A percentile compares a stretch with the other conserved stretches of the same genome.
phyloP scores from a whole-genome alignment of 2,329 filamentous ascomycete species.

The Penicillium digitatum region DNA sequence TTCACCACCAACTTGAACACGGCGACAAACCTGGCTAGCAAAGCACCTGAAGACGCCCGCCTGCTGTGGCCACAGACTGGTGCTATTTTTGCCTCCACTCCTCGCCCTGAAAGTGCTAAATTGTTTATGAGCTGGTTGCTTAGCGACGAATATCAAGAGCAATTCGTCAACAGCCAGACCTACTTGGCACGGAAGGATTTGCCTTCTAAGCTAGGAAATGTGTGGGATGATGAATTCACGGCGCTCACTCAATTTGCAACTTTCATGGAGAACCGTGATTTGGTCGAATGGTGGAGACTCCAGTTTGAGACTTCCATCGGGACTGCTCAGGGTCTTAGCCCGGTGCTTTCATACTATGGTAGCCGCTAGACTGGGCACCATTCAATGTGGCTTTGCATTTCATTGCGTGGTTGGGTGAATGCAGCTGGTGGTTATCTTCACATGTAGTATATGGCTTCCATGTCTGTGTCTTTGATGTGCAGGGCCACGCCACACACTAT shows the following conservation, averaged over 20 bases:
- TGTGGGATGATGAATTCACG: conserved; percentile 5
- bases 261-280: conserved; percentile 44
- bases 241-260: conserved; percentile 30
- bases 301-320: conserved; percentile 46
- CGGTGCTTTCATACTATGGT: neutral
- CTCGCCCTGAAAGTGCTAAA: conserved; percentile 51
- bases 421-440: neutral
- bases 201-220: neutral
- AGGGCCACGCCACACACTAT: neutral
- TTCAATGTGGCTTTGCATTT: neutral
- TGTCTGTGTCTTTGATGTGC: neutral
- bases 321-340: conserved; percentile 36
- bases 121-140: conserved; percentile 49
- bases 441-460: no score
- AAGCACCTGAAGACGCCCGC: conserved; percentile 10
- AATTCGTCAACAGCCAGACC: conserved; percentile 9
- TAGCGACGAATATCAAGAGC: conserved; percentile 23
- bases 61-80: conserved; percentile 50
- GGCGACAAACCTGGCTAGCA: neutral
- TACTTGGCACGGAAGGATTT: neutral
- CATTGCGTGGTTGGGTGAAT: neutral
- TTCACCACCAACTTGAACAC: neutral
- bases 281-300: conserved; percentile 43
- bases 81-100: conserved; percentile 49
- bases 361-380: neutral